These are phyloP conservation scores for Ascoidea rubescens DNA, from an alignment of 805 yeast genomes.

Conservation along the genomic window DNA sequence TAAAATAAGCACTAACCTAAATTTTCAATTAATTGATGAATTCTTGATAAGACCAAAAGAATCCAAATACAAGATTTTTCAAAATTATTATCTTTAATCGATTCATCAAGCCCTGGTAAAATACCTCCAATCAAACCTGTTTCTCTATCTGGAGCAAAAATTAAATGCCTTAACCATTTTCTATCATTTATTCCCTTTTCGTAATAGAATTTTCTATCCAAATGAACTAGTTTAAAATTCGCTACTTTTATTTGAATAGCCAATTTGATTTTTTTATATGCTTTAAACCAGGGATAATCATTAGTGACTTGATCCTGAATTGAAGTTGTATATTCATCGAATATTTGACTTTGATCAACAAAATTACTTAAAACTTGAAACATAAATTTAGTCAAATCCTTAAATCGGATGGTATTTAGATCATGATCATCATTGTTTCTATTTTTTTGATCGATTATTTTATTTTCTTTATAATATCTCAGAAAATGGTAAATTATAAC, in stretches of 20 bases:
- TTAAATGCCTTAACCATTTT: conserved; percentile 43
- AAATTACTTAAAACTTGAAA: conserved; percentile 7
- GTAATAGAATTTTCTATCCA: conserved; percentile 33
- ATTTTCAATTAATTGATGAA: conserved; percentile 1
- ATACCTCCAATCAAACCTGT: conserved; percentile 43
- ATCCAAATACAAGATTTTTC: conserved; percentile 26
- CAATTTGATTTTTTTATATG: conserved; percentile 41
- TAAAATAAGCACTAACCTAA: too few relatives aligned
- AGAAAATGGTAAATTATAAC: not conserved
- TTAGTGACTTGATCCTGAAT: conserved; percentile 36
- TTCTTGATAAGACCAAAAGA: conserved; percentile 14
- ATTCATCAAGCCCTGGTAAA: too few relatives aligned
- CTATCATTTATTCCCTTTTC: conserved; percentile 35
- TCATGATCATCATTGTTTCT: not conserved
- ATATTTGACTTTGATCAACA: conserved; percentile 20
- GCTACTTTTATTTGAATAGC: conserved; percentile 25
- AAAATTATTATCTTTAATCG: conserved; percentile 31
- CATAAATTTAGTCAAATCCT: not conserved
- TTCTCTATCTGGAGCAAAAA: conserved; percentile 45
- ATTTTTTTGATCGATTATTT: not conserved
- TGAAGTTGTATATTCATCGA: conserved; percentile 32
- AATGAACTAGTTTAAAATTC: conserved; percentile 25
- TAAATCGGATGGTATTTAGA: not conserved
- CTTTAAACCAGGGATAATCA: conserved; percentile 73
- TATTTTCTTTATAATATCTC: not conserved